Evolutionary conservation across 2,329 filamentous ascomycete species (phyloP).

Genomic region (Fusarium redolens): DNA sequence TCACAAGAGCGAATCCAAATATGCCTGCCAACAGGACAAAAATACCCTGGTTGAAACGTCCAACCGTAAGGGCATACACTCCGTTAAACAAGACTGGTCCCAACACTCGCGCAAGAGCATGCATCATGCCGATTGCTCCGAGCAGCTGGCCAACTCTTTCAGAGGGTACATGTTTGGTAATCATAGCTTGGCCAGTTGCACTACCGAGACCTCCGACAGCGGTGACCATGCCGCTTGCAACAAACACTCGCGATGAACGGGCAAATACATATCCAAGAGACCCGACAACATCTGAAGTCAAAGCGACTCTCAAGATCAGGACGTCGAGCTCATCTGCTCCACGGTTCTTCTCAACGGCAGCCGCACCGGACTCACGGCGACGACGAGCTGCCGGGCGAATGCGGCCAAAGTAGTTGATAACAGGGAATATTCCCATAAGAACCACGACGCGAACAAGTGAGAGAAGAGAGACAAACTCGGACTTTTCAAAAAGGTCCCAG

Average conservation of each 20-base stretch:
- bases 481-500: conserved; percentile 85
- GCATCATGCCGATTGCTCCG: conserved; percentile 86
- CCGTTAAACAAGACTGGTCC: conserved; percentile 87
- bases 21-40: conserved; percentile 78
- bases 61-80: conserved; percentile 85
- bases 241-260: conserved; percentile 71
- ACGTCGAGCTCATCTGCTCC: conserved; percentile 86
- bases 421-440: conserved; percentile 79
- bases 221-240: conserved; percentile 77
- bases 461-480: conserved; percentile 82
- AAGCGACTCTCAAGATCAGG: conserved; percentile 77
- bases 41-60: conserved; percentile 80
- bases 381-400: conserved; percentile 59
- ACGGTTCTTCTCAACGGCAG: conserved; percentile 61
- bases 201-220: conserved; percentile 86
- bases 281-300: conserved; percentile 81
- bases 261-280: conserved; percentile 79
- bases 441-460: conserved; percentile 81
- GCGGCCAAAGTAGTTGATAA: conserved; percentile 81
- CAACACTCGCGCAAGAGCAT: conserved; percentile 82
- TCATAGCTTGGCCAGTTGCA: conserved; percentile 82
- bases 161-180: conserved; percentile 91
- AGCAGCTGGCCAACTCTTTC: conserved; percentile 88
- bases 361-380: conserved; percentile 51
- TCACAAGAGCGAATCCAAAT: conserved; percentile 73